Evolutionary conservation across 2,329 filamentous ascomycete genomes (phyloP).

Genomic region (Septoria petroselini): DNA sequence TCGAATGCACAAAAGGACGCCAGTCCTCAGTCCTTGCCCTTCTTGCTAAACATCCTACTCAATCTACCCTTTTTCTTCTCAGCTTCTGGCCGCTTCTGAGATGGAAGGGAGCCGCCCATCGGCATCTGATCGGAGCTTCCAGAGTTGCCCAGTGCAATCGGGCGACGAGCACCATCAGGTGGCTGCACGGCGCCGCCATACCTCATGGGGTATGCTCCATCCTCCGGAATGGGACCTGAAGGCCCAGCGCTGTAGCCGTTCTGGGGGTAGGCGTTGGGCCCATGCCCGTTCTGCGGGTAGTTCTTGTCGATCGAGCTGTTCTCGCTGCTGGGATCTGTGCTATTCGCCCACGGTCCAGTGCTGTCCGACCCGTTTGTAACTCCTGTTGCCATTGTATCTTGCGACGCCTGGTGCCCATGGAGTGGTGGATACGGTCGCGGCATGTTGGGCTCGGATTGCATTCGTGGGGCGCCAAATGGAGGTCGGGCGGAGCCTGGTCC

Average conservation of each 20-base stretch:
- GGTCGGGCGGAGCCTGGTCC: slow-evolving; percentile 29
- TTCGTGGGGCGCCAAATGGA: slow-evolving; percentile 31
- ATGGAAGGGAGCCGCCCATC: slow-evolving; percentile 24
- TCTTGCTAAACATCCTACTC: slow-evolving; percentile 73
- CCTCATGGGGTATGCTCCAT: slow-evolving; percentile 29
- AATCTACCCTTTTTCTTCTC: slow-evolving; percentile 93
- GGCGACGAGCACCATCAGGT: slow-evolving; percentile 32
- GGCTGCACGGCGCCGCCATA: slow-evolving; percentile 28
- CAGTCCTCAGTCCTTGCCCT: slow-evolving; percentile 32
- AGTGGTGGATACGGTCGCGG: slow-evolving; percentile 44
- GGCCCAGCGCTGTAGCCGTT: slow-evolving; percentile 36
- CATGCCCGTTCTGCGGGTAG: slow-evolving; percentile 56
- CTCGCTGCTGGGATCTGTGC: slow-evolving; percentile 87
- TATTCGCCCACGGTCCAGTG: slow-evolving; percentile 71
- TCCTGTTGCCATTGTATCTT: slow-evolving; percentile 81
- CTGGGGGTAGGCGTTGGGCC: slow-evolving; percentile 24
- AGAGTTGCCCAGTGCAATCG: slow-evolving; percentile 32
- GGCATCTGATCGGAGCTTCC: slow-evolving; percentile 14
- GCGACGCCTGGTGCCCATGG: slow-evolving; percentile 68
- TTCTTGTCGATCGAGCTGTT: slow-evolving; percentile 78
- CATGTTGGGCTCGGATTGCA: slow-evolving; percentile 47
- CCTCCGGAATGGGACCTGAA: slow-evolving; percentile 42
- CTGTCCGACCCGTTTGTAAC: slow-evolving; percentile 68
- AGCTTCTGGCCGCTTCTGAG: slow-evolving; percentile 30
- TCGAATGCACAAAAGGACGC: background rate